A percentile compares a stretch with the other conserved stretches of the same genome.
These are phyloP conservation scores for Lizonia empirigonia DNA, from an alignment of 2,329 filamentous ascomycete species.

Conservation along the genomic window DNA sequence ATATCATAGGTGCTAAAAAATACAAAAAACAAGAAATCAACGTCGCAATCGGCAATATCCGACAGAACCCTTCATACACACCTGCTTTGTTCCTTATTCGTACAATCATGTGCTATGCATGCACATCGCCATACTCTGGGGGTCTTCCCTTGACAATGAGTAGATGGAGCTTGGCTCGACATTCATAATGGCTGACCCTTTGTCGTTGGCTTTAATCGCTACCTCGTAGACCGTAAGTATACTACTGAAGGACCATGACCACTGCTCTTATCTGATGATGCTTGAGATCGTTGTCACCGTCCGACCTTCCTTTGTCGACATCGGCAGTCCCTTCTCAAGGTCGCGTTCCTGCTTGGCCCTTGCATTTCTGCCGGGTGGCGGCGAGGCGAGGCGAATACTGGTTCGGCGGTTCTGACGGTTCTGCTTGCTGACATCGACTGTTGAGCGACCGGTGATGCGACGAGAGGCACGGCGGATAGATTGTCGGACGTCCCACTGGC, in stretches of 20 bases:
- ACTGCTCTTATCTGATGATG: slow-evolving; percentile 18
- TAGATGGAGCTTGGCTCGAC: slow-evolving; percentile 7
- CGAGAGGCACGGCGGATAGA: slow-evolving; percentile 69
- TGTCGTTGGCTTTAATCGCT: not conserved
- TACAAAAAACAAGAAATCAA: slow-evolving; percentile 12
- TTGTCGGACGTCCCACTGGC: slow-evolving; percentile 79
- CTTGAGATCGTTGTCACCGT: slow-evolving; percentile 47
- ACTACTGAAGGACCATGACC: not conserved
- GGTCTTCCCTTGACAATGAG: not conserved
- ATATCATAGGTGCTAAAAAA: slow-evolving; percentile 24
- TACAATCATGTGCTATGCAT: not conserved
- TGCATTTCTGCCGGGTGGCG: slow-evolving; percentile 35
- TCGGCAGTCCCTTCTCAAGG: slow-evolving; percentile 42
- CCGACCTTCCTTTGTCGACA: slow-evolving; percentile 29
- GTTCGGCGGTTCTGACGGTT: slow-evolving; percentile 45
- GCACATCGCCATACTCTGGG: not conserved
- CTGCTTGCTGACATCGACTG: slow-evolving; percentile 30
- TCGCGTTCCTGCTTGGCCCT: slow-evolving; percentile 33
- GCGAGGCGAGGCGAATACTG: slow-evolving; percentile 44
- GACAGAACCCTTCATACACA: not conserved
- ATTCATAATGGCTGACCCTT: not conserved
- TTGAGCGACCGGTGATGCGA: slow-evolving; percentile 51
- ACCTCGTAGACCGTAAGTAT: not conserved
- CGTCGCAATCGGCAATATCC: not conserved
- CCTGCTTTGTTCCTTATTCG: not conserved